Base-by-base conservation (phyloP, 2,329 filamentous ascomycete genomes). In the Curvularia hawaiiensis region DNA sequence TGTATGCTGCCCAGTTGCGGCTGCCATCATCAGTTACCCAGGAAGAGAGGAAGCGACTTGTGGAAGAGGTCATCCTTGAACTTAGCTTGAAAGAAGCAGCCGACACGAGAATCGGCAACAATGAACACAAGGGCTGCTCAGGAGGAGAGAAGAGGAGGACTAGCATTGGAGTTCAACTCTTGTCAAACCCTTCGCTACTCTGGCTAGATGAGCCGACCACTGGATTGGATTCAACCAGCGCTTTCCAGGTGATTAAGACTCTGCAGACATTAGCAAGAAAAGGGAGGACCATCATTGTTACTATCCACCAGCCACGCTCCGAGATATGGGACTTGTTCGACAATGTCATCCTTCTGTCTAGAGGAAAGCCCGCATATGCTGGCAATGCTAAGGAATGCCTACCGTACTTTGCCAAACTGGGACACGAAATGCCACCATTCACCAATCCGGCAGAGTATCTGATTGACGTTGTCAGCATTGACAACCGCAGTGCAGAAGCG, bases 181-280 rank as follows among this genome's bases (percentile, higher is more conserved):
- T 93, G n/a, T 86, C 88, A 4, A 93, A 92, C 69, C 90, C 90
- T 1, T 91, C 88, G 6, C 83, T 93, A 1, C 77, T 93, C 7
- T 92, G 91, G 72, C 82, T 92, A 22, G 90, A 94, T 67, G 90
- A 93, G 66, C 90, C 90, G 0, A 93, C 90, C 0, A 92, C 90
- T 1, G 89, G 89, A 0, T 80, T 93, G 8, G 90, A 93, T 75
- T 89, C 90, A 0, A 91, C 89, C 1, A 91, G 88, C 68, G 90
- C 90, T 0, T 91, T 86, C 64, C 89, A 92, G 63, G 82, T 93
- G 0, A 81, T 92, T 0, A 81, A 86, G 31, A 92, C 89, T 0
- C 75, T 92, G 9, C 91, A 91, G 68, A 80, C 78, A 8, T 79
- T 93, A 2, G 88, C 89, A 0, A 79, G 80, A 35, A 88, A 88